Base-by-base conservation (phyloP, 2,329 filamentous ascomycete species). In the Ambrosiella beaveri region DNA sequence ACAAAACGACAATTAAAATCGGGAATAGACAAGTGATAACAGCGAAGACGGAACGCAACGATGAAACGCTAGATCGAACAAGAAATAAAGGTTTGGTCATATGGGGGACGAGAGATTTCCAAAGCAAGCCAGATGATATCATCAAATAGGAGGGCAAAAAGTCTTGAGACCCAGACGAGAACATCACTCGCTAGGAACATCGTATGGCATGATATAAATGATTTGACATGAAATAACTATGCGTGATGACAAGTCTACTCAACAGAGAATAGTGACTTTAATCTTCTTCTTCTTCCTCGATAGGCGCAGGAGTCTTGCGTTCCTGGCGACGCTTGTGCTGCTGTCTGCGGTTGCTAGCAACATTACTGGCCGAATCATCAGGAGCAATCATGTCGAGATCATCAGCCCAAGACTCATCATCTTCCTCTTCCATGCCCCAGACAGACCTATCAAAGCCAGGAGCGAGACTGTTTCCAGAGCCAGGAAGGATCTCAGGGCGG, bases 291-390 rank as follows among this genome's bases (percentile, higher is more conserved):
- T 91, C 86, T 66, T 88, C 84, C 65, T 85, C 81, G 58, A 88
- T 85, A 5, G 81, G 78, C 12, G 84, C 85, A 1, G 85, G 85
- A 17, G 84, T 88, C 60, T 82, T 75, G 63, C 85, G 74, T 70
- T 87, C 82, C 62, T 77, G 79, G 64, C 81, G 77, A 65, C 82
- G 73, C 74, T 84, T 86, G 47, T 80, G 83, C 65, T 81, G 74
- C 63, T 82, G 75, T 65, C 84, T 75, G 64, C 84, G 70, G 57
- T 82, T 84, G 66, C 82, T 86, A 65, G 80, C 84, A 61, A 91
- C 86, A 66, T 90, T 89, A 69, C 85, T 89, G 27, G 86, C 86
- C 57, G 80, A 85, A 68, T 91, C 86, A 65, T 91, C 86, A 0
- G 86, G 86, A 63, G 82, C 82, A 54, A 91, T 73, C 50, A 74